Base-by-base conservation (phyloP, 306 rosid species). In the Cucumis hystrix region DNA sequence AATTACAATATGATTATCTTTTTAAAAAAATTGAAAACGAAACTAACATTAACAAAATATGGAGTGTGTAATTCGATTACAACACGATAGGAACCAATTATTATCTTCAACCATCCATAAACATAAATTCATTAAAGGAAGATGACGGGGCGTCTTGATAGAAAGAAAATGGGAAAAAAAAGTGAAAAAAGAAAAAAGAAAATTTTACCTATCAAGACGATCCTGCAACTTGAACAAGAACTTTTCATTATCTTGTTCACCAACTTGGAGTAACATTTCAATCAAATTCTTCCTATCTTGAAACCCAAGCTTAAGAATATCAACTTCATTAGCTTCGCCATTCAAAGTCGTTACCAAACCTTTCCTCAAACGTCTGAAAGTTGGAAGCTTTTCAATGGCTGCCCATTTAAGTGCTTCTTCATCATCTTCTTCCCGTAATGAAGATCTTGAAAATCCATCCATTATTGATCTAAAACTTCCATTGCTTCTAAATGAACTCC, bases 401-500 rank as follows among this genome's bases (percentile, higher is more conserved):
- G 86, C 86, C 86, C 86, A 83, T 58, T 73, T 83, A 5, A 83
- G 79, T 45, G 81, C 83, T 20, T 80, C 83, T 33, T 83, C 83
- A 9, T 83, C 86, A 2, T 83, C 86, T 73, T 76, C 86, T 73
- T 76, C 86, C 0, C 56, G 61, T 7, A 63, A 71, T 5, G 75
- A 39, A n/a, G 86, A 80, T 28, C 23, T 77, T 20, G 83, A 64
- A 77, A 77, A 80, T 8, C 28, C 81, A 15, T 80, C 79, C 33
- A 15, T 1, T 3, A 23, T 60, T 28, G 37, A 33, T 55, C 59
- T 55, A 0, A 35, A 63, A 35, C 56, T 82, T 7, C 16, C 57
- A 54, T 68, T 62, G 62, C 83, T 80, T 79, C 79, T 79, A 6
- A 52, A 61, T 3, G 84, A 81, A 59, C 66, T 61, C 37, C 41